Conservation (phyloP, 2,329 filamentous ascomycete genomes). For the Microsporum audouinii region DNA sequence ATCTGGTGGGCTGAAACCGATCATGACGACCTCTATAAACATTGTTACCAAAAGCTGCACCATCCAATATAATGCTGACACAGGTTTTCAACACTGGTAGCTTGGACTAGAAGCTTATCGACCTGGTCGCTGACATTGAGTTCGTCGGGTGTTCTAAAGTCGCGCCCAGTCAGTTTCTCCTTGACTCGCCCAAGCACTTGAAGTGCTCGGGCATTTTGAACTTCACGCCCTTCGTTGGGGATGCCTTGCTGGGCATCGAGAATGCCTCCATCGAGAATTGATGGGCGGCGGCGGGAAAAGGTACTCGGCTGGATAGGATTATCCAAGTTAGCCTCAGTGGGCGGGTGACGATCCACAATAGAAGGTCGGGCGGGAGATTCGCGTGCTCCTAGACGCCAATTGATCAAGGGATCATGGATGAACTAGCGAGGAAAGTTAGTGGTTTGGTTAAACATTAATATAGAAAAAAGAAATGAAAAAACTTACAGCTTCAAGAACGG, state of each 20-base stretch:
- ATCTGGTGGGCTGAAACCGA: background rate
- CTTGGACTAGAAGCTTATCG: conserved; percentile 86
- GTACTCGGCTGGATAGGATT: conserved; percentile 51
- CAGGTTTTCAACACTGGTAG: conserved; percentile 91
- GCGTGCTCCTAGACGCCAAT: conserved; percentile 69
- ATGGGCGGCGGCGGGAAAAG: conserved; percentile 56
- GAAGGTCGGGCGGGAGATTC: conserved; percentile 50
- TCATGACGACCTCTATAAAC: background rate
- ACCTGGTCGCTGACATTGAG: conserved; percentile 79
- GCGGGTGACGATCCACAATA: conserved; percentile 51
- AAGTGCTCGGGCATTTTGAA: conserved; percentile 83
- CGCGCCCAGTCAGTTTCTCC: conserved; percentile 87
- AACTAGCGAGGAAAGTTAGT: conserved; percentile 48
- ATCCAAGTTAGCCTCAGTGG: conserved; percentile 37
- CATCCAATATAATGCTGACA: conserved; percentile 99
- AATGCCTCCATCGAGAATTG: conserved; percentile 51
- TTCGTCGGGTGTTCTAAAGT: conserved; percentile 81
- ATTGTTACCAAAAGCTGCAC: conserved; percentile 87
- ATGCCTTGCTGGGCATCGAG: conserved; percentile 33
- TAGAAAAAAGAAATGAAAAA: conserved; percentile 4
- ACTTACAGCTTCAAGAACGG: conserved; percentile 90
- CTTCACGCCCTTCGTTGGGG: conserved; percentile 48
- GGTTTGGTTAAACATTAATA: background rate
- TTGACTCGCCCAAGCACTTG: conserved; percentile 86
- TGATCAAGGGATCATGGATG: conserved; percentile 97